phyloP scores from a whole-genome alignment of 1,284 basidiomycete species.

The Rhodofomes roseus region DNA sequence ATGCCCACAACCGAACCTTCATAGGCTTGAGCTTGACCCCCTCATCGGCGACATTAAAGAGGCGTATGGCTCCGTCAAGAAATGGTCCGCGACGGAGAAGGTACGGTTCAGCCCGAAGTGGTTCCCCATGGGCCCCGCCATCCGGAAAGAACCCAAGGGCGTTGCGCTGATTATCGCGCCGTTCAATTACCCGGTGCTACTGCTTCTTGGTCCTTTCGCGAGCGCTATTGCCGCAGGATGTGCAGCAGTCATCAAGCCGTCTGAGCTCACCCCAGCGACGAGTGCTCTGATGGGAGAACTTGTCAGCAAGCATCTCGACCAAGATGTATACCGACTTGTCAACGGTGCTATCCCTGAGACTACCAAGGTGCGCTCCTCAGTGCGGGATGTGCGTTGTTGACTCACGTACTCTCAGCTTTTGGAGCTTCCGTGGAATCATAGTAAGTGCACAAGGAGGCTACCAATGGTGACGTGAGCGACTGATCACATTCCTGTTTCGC shows the following conservation, averaged over 20 bases:
- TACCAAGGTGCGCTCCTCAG: slow-evolving; percentile 46
- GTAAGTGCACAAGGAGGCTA: slow-evolving; percentile 40
- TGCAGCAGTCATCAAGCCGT: slow-evolving; percentile 74
- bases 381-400: background rate
- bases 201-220: slow-evolving; percentile 52
- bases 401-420: slow-evolving; percentile 46
- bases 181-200: slow-evolving; percentile 56
- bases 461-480: background rate
- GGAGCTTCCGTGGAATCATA: slow-evolving; percentile 84
- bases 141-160: slow-evolving; percentile 78
- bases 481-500: slow-evolving; percentile 5
- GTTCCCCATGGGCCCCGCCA: slow-evolving; percentile 53
- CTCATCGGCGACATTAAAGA: slow-evolving; percentile 57
- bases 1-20: background rate
- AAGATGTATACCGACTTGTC: slow-evolving; percentile 67
- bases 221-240: slow-evolving; percentile 83
- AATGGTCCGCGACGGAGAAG: slow-evolving; percentile 73
- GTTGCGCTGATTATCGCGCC: slow-evolving; percentile 64
- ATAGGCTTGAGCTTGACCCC: slow-evolving; percentile 41
- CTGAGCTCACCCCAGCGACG: slow-evolving; percentile 70
- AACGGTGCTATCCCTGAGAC: slow-evolving; percentile 77
- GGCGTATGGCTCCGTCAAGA: slow-evolving; percentile 64
- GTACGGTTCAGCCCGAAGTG: slow-evolving; percentile 53
- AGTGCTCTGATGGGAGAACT: slow-evolving; percentile 72
- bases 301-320: slow-evolving; percentile 79